phyloP scores from a whole-genome alignment of 2,329 filamentous ascomycete species.

The Aspergillus fischeri region DNA sequence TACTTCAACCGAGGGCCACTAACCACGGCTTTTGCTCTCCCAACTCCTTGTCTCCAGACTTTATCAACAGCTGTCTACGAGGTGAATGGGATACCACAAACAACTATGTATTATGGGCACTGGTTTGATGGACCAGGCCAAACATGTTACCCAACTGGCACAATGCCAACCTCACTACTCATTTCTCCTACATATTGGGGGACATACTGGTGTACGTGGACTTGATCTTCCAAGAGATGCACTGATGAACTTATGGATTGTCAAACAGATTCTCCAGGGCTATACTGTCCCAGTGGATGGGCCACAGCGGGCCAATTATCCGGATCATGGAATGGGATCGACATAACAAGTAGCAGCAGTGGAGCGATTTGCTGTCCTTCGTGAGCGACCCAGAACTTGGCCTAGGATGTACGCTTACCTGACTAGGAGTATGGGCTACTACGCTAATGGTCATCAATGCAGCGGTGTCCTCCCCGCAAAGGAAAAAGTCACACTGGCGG shows the following conservation, averaged over 20 bases:
- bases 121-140: neutral
- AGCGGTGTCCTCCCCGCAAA: neutral
- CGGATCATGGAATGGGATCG: neutral
- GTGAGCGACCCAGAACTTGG: neutral
- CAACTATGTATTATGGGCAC: neutral
- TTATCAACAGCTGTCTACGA: neutral
- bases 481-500: neutral
- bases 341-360: neutral
- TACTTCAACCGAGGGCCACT: neutral
- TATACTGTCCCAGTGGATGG: neutral
- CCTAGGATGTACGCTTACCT: neutral
- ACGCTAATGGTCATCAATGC: neutral
- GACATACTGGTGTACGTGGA: neutral
- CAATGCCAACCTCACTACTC: neutral
- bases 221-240: neutral
- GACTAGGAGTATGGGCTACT: neutral
- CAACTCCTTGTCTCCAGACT: neutral
- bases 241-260: neutral
- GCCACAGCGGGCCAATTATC: neutral
- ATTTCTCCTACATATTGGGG: neutral
- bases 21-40: neutral
- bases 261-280: neutral
- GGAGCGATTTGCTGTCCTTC: neutral
- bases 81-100: neutral
- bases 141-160: neutral